A percentile compares a stretch with the other conserved stretches of the same genome.
Evolutionary conservation across 768 basidiomycete genomes (phyloP).

Genomic region (Lepiota brunneoincarnata): DNA sequence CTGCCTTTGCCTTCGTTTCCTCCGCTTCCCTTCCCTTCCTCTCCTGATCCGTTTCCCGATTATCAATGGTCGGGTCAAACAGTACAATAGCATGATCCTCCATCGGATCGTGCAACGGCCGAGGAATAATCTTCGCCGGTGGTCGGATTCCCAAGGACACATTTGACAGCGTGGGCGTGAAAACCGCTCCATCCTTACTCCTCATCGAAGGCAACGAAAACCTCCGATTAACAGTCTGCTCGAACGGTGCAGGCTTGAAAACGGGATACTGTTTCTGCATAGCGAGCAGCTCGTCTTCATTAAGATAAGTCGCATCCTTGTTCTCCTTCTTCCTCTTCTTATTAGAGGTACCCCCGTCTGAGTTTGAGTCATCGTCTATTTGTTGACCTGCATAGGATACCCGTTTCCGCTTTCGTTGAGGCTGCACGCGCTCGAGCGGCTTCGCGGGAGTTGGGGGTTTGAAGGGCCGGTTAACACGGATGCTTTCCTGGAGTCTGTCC

Average conservation of each 20-base stretch:
- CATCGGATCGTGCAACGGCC: constrained; percentile 97
- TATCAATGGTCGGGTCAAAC: constrained; percentile 95
- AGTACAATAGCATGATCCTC: constrained; percentile 96
- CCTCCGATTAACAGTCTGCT: constrained; percentile 47
- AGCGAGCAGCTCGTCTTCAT: constrained; percentile 59
- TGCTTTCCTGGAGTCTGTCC: constrained; percentile 69
- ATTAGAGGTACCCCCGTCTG: constrained; percentile 52
- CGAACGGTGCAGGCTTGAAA: constrained; percentile 78
- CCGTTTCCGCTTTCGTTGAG: constrained; percentile 80
- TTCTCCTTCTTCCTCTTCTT: constrained; percentile 68
- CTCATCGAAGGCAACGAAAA: constrained; percentile 87
- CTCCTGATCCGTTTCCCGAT: constrained; percentile 87
- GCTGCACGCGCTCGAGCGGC: constrained; percentile 52
- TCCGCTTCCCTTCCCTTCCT: constrained; percentile 70
- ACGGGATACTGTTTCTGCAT: constrained; percentile 73
- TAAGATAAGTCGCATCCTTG: constrained; percentile 50
- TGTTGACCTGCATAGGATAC: constrained; percentile 81
- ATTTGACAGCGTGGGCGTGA: constrained; percentile 58
- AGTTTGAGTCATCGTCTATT: constrained; percentile 48
- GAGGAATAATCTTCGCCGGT: constrained; percentile 74
- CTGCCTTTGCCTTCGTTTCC: constrained; percentile 61
- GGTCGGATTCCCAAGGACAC: constrained; percentile 84
- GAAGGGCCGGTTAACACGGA: constrained; percentile 76
- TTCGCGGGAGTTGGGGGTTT: constrained; percentile 59
- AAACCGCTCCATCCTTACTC: constrained; percentile 62